Base-by-base conservation (phyloP, 228 moss, liverwort and hornwort species). In the Sphagnum magellanicum region DNA sequence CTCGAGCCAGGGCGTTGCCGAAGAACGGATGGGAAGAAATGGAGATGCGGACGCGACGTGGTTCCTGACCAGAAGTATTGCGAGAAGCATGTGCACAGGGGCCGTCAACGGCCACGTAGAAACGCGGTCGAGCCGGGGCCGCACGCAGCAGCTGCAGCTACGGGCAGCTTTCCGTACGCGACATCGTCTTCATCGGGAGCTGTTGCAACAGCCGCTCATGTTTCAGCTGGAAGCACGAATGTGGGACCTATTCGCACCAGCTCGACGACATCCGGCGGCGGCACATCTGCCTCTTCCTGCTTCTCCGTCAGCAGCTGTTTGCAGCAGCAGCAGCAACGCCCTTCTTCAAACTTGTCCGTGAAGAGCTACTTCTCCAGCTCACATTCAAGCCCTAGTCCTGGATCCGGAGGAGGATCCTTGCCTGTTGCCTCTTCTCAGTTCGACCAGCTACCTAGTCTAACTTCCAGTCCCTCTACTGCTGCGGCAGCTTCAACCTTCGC, bases 1-100 rank as follows among this genome's bases (percentile, higher is more conserved):
- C 85, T 81, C 65, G 85, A 81, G 74, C 85, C 85, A 0, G 85
- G 85, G 13, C 64, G 82, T 49, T 78, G 82, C 50, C 78, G 78
- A 70, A 75, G 82, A 60, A 82, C 78, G 75, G 82, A 82, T 73
- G 82, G 82, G 49, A 81, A 81, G 70, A 74, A 75, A 71, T 81
- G 81, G 81, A 77, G 78, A 53, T 81, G 81, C 58, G 74, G 77
- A 11, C 75, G 75, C 48, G 82, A 78, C 55, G 82, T 82, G 66
- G 75, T 82, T 49, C 78, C 82, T 13, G 82, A 75, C 10, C 75
- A 82, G 48, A 78, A 82, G 73, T 82, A 78, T 52, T 82, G 82
- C 50, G 78, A 82, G 57, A 69, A 78, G 15, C 78, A 78, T 48
- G 78, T 82, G 6, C 73, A 73, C 9, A 72, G 81, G 59, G 81